A percentile compares a stretch with the other conserved stretches of the same genome.
Evolutionary conservation across 2,329 filamentous ascomycete species (phyloP).

Genomic region (Thermochaetoides dissita): DNA sequence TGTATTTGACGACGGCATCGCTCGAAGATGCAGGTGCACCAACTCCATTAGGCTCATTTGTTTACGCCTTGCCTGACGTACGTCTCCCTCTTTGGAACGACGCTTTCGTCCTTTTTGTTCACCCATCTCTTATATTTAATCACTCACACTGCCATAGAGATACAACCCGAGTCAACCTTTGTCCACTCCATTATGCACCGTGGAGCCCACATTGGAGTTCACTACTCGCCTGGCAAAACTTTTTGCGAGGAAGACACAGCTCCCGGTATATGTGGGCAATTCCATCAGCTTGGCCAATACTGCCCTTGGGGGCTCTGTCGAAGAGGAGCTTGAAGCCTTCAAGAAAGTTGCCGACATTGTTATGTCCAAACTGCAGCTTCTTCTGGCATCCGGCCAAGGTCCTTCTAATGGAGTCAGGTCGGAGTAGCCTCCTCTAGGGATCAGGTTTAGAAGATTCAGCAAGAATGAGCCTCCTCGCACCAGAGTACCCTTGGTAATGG

Average conservation of each 20-base stretch:
- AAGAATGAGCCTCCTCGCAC: no score
- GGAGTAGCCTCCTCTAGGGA: not conserved
- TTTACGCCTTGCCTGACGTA: conserved; percentile 88
- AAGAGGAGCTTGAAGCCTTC: conserved; percentile 90
- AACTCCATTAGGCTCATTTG: conserved; percentile 67
- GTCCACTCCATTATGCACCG: conserved; percentile 65
- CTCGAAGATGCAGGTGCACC: conserved; percentile 35
- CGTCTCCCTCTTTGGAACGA: conserved; percentile 10
- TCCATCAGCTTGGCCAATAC: conserved; percentile 65
- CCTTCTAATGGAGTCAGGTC: conserved; percentile 11
- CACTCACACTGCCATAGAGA: conserved; percentile 22
- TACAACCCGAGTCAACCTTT: conserved; percentile 48
- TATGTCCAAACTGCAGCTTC: conserved; percentile 35
- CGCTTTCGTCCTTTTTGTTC: not conserved
- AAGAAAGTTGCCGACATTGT: conserved; percentile 59
- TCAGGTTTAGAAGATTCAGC: no score
- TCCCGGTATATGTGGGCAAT: conserved; percentile 81
- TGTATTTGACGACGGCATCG: conserved; percentile 47
- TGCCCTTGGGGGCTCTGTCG: conserved; percentile 65
- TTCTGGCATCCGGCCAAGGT: conserved; percentile 12
- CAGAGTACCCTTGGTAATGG: no score
- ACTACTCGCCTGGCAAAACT: conserved; percentile 73
- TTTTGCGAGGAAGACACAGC: conserved; percentile 55
- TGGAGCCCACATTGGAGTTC: conserved; percentile 70
- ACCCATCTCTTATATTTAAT: not conserved